phyloP scores from a whole-genome alignment of 257 asterid genomes.

The Lavandula angustifolia region DNA sequence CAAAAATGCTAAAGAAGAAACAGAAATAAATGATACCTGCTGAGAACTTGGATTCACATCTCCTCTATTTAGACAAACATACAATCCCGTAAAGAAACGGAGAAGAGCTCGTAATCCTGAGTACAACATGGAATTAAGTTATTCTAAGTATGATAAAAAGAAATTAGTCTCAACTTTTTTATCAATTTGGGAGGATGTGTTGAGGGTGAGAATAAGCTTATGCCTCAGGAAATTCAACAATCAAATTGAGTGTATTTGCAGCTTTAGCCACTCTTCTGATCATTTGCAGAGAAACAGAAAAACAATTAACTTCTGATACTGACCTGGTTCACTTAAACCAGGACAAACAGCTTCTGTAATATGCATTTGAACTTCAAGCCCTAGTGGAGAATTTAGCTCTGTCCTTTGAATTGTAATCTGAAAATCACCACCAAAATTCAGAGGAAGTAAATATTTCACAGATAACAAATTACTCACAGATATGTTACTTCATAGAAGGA shows the following conservation, averaged over 20 bases:
- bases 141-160: conserved; percentile 27
- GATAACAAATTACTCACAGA: conserved; percentile 13
- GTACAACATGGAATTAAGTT: conserved; percentile 27
- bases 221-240: conserved; percentile 7
- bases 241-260: neutral
- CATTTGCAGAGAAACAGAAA: neutral
- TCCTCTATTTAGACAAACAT: conserved; percentile 93
- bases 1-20: conserved; percentile 31
- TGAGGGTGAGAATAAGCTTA: neutral
- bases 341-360: conserved; percentile 93
- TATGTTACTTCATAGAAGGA: conserved; percentile 19
- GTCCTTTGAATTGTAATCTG: conserved; percentile 98
- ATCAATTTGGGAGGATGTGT: neutral
- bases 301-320: conserved; percentile 36
- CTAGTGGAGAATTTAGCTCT: conserved; percentile 77
- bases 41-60: conserved; percentile 79
- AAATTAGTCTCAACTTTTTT: neutral
- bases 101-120: conserved; percentile 97
- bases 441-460: conserved; percentile 18
- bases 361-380: conserved; percentile 91
- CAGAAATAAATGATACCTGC: conserved; percentile 46
- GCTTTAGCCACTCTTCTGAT: conserved; percentile 1
- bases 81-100: conserved; percentile 89
- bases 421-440: conserved; percentile 31
- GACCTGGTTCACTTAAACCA: conserved; percentile 97